phyloP scores from a whole-genome alignment of 2,329 filamentous ascomycete genomes.

The Aspergillus neoniger region DNA sequence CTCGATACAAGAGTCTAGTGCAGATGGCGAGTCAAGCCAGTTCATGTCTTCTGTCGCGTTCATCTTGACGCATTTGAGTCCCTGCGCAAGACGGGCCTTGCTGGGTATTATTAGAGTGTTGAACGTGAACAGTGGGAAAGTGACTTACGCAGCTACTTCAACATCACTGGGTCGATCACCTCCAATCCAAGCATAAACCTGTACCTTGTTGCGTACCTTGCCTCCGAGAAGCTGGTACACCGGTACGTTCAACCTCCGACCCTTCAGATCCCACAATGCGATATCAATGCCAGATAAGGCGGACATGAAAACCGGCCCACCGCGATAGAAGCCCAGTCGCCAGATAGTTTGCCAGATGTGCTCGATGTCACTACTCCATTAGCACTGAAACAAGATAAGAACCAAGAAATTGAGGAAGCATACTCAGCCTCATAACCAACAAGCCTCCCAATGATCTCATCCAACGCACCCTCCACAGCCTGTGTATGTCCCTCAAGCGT shows the following conservation, averaged over 20 bases:
- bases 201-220: constrained; percentile 67
- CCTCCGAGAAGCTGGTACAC: constrained; percentile 74
- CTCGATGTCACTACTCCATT: constrained; percentile 67
- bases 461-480: constrained; percentile 72
- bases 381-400: no score
- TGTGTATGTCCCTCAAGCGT: constrained; percentile 73
- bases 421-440: constrained; percentile 72
- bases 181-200: constrained; percentile 78
- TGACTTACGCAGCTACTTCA: constrained; percentile 55
- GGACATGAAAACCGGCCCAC: constrained; percentile 78
- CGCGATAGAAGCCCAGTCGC: constrained; percentile 72
- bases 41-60: constrained; percentile 74
- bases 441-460: constrained; percentile 64
- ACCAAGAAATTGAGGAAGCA: constrained; percentile 10
- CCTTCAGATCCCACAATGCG: constrained; percentile 77
- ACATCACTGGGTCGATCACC: constrained; percentile 71
- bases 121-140: neutral
- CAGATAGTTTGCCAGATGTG: constrained; percentile 77
- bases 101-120: constrained; percentile 38
- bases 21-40: constrained; percentile 72
- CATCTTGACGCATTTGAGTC: constrained; percentile 65
- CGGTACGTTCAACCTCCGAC: constrained; percentile 63
- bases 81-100: constrained; percentile 44
- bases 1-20: constrained; percentile 65
- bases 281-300: constrained; percentile 77